phyloP scores from a whole-genome alignment of 306 rosid species.

The Crotalaria pallida region DNA sequence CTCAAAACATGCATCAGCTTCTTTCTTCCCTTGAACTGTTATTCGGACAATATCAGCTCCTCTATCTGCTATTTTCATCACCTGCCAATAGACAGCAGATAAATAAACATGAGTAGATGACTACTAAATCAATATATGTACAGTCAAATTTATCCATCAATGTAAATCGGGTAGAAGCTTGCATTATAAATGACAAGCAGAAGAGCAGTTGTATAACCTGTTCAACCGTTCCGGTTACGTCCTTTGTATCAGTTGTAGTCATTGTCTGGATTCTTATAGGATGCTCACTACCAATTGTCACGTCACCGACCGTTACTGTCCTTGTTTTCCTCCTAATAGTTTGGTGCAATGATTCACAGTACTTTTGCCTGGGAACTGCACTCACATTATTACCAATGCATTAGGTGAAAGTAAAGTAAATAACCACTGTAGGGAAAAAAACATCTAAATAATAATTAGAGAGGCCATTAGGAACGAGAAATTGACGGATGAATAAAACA shows the following conservation, averaged over 20 bases:
- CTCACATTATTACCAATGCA: conserved; percentile 25
- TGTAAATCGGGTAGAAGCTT: neutral
- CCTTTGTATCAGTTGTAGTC: conserved; percentile 96
- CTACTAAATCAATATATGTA: neutral
- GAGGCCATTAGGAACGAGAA: neutral
- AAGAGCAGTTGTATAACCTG: conserved; percentile 49
- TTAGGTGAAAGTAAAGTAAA: conserved; percentile 21
- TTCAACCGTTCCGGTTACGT: conserved; percentile 89
- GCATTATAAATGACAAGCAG: neutral
- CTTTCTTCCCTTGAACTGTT: conserved; percentile 97
- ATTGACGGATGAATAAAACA: neutral
- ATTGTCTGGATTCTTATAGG: conserved; percentile 98
- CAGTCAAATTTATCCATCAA: neutral
- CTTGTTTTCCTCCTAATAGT: conserved; percentile 87
- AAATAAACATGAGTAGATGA: conserved; percentile 15
- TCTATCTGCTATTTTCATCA: conserved; percentile 86
- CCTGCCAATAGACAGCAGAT: conserved; percentile 43
- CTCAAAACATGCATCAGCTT: conserved; percentile 95
- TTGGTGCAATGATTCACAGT: conserved; percentile 76
- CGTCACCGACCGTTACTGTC: conserved; percentile 93
- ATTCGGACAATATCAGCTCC: conserved; percentile 95
- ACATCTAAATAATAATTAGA: neutral
- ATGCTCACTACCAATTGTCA: conserved; percentile 85
- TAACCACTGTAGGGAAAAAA: neutral
- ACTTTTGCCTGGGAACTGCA: conserved; percentile 92